Conservation (phyloP, 768 basidiomycete species). For the Boletus subcaerulescens region DNA sequence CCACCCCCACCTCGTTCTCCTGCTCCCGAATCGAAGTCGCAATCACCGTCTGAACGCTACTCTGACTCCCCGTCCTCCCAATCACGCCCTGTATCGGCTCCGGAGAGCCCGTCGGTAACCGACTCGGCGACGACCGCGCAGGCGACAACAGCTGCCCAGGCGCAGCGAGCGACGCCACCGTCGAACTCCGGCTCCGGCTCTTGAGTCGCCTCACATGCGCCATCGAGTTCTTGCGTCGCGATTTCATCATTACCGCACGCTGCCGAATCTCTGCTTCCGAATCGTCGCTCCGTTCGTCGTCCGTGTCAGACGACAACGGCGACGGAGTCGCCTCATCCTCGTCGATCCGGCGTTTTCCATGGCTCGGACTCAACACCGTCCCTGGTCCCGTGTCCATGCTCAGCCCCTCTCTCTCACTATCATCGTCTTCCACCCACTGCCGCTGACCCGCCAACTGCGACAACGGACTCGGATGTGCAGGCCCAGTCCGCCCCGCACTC, state of each 20-base stretch:
- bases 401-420: constrained; percentile 9
- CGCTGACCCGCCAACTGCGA: constrained; percentile 56
- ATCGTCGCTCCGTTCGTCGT: constrained; percentile 43
- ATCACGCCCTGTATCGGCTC: constrained; percentile 21
- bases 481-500: constrained; percentile 23
- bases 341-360: constrained; percentile 32
- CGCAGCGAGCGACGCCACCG: constrained; percentile 58
- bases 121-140: constrained; percentile 12
- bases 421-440: constrained; percentile 53
- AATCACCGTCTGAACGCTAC: constrained; percentile 71
- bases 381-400: not conserved
- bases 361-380: not conserved
- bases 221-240: constrained; percentile 32
- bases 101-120: constrained; percentile 11
- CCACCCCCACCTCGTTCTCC: constrained; percentile 26
- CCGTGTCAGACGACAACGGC: constrained; percentile 60
- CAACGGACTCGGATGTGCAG: constrained; percentile 61
- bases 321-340: constrained; percentile 55
- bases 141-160: constrained; percentile 21
- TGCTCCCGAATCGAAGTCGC: constrained; percentile 47
- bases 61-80: constrained; percentile 52
- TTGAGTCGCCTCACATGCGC: constrained; percentile 17
- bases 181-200: constrained; percentile 61
- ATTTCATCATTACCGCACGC: not conserved
- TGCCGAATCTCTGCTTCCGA: constrained; percentile 10